Evolutionary conservation across 768 basidiomycete species (phyloP), one percentile per base, ranked within the genome.

Genomic region (Nidularia sp.): DNA sequence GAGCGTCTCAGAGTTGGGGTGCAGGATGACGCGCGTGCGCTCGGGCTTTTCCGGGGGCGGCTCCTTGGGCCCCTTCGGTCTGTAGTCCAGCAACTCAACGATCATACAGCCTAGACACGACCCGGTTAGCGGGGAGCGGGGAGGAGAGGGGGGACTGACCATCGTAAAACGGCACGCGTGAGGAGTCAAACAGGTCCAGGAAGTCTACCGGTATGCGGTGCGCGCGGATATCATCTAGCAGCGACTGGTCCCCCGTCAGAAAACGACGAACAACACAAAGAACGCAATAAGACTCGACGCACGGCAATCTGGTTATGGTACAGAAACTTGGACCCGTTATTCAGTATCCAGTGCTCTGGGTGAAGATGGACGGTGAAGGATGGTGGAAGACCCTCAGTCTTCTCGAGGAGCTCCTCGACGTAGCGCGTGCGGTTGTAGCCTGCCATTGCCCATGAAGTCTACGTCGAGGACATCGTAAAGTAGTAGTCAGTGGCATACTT

Each of bases 181-280:
- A 81, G 18, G 77, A 69, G 55, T 93, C 87, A 58, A 93, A 91
- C 31, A 91, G 68, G 54, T 91, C 88, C 9, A 92, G 73, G 63
- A 90, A 91, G 69, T 93, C 91, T 32, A 87, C 83, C 9, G 91
- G 91, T 75, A 93, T 92, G 45, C 90, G 78, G 58, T 88, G 82
- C 6, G 85, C 85, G 45, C 88, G 81, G 50, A 93, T 84, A 62
- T 93, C 91, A 60, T 93, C 91, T 39, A 93, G 74, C 5, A 93
- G 68, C 44, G 86, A 84, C 90, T 93, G 60, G 22, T 52, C 39
- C 13, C 13, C 12, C 44, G 29, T 58, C 34, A 54, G 45, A 44
- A 42, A 54, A 49, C 25, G 45, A 44, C 25, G 42, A 13, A 36
- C 6, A 29, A 22, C 44, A 45, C 10, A 39, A 43, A 36, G 18